phyloP scores from a whole-genome alignment of 129 eudicot species.

The Heracleum sosnowskyi region DNA sequence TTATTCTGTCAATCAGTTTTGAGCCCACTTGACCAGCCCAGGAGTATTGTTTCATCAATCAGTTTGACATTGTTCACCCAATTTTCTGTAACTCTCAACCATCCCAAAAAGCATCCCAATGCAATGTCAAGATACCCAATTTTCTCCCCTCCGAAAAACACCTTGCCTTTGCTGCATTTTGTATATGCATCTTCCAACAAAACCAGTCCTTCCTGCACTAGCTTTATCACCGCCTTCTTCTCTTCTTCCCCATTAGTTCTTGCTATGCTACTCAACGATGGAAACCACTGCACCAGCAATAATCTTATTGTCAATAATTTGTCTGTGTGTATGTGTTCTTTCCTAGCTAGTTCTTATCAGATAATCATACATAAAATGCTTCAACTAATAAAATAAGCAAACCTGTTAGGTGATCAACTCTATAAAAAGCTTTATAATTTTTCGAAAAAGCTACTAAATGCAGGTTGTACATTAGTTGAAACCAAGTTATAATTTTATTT shows the following conservation, averaged over 20 bases:
- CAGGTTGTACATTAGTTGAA: background rate
- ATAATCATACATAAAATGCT: background rate
- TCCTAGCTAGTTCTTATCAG: background rate
- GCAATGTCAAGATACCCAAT: constrained; percentile 31
- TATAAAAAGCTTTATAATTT: background rate
- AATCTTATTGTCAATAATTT: background rate
- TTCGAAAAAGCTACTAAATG: background rate
- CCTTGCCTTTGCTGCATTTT: constrained; percentile 26
- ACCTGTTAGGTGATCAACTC: background rate
- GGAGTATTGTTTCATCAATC: constrained; percentile 14
- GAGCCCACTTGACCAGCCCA: constrained; percentile 7
- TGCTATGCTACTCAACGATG: background rate
- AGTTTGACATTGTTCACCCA: constrained; percentile 4
- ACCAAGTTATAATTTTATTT: background rate
- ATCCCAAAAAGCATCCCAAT: constrained; percentile 18
- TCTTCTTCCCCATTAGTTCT: constrained; percentile 11
- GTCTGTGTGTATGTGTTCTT: too few species aligned
- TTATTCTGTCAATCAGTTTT: too few species aligned
- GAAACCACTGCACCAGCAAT: constrained; percentile 16
- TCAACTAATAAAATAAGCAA: background rate
- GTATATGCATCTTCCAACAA: constrained; percentile 28
- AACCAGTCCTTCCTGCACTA: constrained; percentile 8
- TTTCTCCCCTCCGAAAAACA: constrained; percentile 22
- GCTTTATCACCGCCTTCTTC: background rate
- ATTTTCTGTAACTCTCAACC: constrained; percentile 23